Evolutionary conservation across 2,329 filamentous ascomycete genomes (phyloP), one percentile per base, ranked within the genome.

Genomic region (Pleurostoma richardsiae): DNA sequence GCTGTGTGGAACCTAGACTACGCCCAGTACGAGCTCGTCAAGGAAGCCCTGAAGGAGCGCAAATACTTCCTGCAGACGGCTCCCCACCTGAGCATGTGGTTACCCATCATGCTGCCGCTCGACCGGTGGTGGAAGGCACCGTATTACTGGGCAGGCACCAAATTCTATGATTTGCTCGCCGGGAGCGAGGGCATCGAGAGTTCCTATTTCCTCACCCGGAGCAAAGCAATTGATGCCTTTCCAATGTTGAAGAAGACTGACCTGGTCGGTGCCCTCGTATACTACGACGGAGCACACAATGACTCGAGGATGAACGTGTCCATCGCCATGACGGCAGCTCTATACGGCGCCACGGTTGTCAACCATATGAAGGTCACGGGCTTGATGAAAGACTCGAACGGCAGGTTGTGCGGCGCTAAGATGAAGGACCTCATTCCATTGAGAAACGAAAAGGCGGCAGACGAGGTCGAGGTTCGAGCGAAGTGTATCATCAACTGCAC

Each of bases 261-360:
- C 52, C 71, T 92, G 11, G 78, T 90, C 45, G 88, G 88, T 54
- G 88, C 88, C 31, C 71, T 92, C 58, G 87, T 92, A 36, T 94
- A 94, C 75, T 92, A 92, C 62, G 85, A 94, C 69, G 88, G 88
- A 52, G 87, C 88, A 48, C 88, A 92, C 72, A 92, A 94, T 61
- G 88, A 94, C 63, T 90, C 88, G 29, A 82, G 88, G 52, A 94
- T 92, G 87, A 92, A 92, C 63, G 83, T 91, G 41, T 89, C 86
- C 7, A 76, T 94, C 42, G 88, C 86, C 27, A 83, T 90, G 73
- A 92, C 88, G 6, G 87, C 88, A 45, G 83, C 86, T 6, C 74
- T 91, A 33, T 91, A 91, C 61, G 88, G 88, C 48, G 83, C 84
- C 41, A 92, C 86, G 10, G 77, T 92, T 28, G 81, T 90, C 50